A percentile compares a stretch with the other conserved stretches of the same genome.
Conservation (phyloP, 148 eudicot genomes). For the Amaranthus cruentus region DNA sequence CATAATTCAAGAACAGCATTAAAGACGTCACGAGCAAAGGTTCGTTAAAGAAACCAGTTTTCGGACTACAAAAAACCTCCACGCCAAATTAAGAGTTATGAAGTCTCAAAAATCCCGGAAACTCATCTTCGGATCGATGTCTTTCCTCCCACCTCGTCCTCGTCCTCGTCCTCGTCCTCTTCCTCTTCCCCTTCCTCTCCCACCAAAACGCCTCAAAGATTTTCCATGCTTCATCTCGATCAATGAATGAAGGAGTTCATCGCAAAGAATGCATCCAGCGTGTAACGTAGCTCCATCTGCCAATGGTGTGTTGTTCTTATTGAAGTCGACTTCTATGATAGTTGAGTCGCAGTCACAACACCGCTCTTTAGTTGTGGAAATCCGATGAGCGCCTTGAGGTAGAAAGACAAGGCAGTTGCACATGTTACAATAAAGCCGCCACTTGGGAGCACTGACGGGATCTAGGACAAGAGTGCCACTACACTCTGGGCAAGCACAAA, state of each 20-base stretch:
- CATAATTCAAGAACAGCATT: too few relatives aligned
- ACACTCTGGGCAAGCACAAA: constrained; percentile 96
- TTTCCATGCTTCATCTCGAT: constrained; percentile 88
- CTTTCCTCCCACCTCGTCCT: constrained; percentile 60
- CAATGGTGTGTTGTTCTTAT: constrained; percentile 85
- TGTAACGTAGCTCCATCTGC: constrained; percentile 70
- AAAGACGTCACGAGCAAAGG: too few relatives aligned
- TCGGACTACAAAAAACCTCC: too few relatives aligned
- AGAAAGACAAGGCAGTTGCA: constrained; percentile 86
- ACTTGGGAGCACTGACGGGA: constrained; percentile 89
- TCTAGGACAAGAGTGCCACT: constrained; percentile 87
- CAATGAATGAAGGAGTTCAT: constrained; percentile 76
- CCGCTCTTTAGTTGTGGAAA: constrained; percentile 67
- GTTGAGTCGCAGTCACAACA: constrained; percentile 83
- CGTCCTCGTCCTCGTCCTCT: constrained; percentile 48
- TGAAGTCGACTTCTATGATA: constrained; percentile 79
- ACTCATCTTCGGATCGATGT: constrained; percentile 79
- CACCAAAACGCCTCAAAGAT: constrained; percentile 47
- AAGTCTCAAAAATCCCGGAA: constrained; percentile 65
- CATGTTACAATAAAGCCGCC: constrained; percentile 87
- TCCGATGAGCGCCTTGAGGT: constrained; percentile 85
- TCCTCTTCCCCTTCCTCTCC: constrained; percentile 66
- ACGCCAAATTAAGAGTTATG: not conserved
- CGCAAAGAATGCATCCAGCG: constrained; percentile 80
- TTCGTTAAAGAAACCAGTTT: too few relatives aligned